Conservation (phyloP, 139 green algal species). For the Volvox reticuliferus region DNA sequence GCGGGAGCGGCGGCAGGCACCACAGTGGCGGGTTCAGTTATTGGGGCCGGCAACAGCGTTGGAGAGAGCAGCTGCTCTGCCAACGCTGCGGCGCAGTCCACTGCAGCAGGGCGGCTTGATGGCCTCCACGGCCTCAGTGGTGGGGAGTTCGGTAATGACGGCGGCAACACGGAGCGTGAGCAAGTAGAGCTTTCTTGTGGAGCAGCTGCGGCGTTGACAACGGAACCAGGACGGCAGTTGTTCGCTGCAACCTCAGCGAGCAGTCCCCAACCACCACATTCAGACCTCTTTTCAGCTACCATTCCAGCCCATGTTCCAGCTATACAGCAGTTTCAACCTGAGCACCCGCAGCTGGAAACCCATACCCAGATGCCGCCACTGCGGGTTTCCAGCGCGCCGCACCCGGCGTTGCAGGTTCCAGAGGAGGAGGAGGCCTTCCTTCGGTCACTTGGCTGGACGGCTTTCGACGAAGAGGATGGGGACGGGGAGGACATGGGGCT, state of each 20-base stretch:
- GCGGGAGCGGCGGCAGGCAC: neutral
- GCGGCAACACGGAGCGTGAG: no score
- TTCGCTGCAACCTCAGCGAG: neutral
- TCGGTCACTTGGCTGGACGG: slow-evolving; percentile 67
- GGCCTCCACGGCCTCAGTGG: neutral
- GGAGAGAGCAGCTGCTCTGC: neutral
- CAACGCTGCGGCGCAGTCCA: neutral
- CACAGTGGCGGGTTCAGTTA: neutral
- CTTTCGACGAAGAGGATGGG: slow-evolving; percentile 50
- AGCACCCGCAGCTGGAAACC: neutral
- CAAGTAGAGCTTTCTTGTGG: no score
- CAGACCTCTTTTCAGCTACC: no score
- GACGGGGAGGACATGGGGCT: slow-evolving; percentile 48
- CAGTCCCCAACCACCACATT: neutral
- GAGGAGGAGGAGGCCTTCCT: slow-evolving; percentile 72
- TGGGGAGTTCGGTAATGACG: neutral
- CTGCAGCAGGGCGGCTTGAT: neutral
- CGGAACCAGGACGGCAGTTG: no score
- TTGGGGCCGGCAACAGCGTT: neutral
- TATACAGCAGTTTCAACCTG: neutral
- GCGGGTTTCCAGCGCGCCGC: neutral
- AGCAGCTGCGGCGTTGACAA: no score
- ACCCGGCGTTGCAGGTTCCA: slow-evolving; percentile 34
- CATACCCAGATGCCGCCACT: neutral
- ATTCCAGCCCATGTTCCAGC: neutral